Base-by-base conservation (phyloP, 257 asterid species). In the Solanum pinnatisectum region DNA sequence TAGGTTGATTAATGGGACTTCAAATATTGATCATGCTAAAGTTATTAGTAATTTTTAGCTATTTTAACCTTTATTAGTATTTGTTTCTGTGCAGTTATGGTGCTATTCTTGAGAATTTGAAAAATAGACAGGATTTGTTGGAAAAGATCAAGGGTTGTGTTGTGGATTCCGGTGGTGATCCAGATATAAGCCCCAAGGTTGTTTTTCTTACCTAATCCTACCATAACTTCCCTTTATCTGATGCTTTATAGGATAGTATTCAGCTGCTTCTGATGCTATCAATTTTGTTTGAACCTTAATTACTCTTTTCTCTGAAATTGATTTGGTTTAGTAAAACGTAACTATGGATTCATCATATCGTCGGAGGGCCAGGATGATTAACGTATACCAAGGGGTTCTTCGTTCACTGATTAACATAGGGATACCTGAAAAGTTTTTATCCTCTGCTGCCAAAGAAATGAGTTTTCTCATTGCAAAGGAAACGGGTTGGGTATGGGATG, bases 81-180 rank as follows among this genome's bases (percentile, higher is more conserved):
- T 35, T 76, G 30, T 36, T 84, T 5, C 20, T 81, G 35, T 49
- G 88, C 92, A 96, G 99, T 85, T 96, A 95, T 90, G 99, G 99
- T 70, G 95, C 94, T 33, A 91, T 96, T 92, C 96, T 96, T 22
- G 94, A 94, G 73, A 88, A 88, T 92, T 86, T 92, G 91, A 92
- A 84, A 84, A 92, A 85, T n/a, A 93, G 95, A 68, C 89, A 90
- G 42, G 94, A 93, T 91, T 88, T 94, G 76, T 42, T 94, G 93
- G 93, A 89, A 86, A 95, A 90, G 95, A 91, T 96, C 84, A 95
- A 91, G 90, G 99, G 99, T 65, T 95, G 98, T 87, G 90, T 95
- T 5, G 96, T 96, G 13, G 99, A 96, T 87, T 96, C 99, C 5
- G 99, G 98, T 87, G 98, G 95, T 30, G 99, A 96, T 88, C 98